A percentile compares a stretch with the other conserved stretches of the same genome.
These are phyloP conservation scores for Boletus smithii DNA, from an alignment of 1,284 basidiomycete species.

Conservation along the genomic window DNA sequence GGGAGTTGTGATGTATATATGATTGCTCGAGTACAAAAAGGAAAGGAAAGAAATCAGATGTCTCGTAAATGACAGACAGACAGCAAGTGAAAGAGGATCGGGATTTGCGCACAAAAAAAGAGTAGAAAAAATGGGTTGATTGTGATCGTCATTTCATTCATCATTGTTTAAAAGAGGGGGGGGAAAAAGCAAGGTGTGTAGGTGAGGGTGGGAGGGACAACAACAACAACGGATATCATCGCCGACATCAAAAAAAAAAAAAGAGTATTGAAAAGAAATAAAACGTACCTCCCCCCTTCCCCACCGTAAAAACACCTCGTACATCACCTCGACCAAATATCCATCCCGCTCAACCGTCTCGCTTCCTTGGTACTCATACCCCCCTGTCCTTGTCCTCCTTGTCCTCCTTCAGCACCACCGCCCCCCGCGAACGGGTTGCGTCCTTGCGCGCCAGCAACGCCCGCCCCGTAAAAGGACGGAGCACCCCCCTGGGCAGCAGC, in stretches of 20 bases:
- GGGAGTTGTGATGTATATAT: no score
- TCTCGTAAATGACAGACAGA: no score
- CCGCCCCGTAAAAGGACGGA: slow-evolving; percentile 66
- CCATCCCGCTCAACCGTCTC: slow-evolving; percentile 66
- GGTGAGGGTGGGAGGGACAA: no score
- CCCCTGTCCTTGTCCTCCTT: slow-evolving; percentile 23
- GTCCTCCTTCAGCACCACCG: slow-evolving; percentile 20
- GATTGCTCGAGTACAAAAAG: no score
- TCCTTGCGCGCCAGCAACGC: slow-evolving; percentile 48
- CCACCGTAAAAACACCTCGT: no score
- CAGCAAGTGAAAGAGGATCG: no score
- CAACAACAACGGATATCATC: no score
- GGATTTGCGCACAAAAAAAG: no score
- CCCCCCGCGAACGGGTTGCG: slow-evolving; percentile 56
- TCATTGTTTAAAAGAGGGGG: background rate
- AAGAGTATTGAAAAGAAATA: background rate
- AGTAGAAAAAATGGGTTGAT: no score
- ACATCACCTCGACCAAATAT: slow-evolving; percentile 69
- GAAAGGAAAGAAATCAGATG: no score
- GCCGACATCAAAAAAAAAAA: no score
- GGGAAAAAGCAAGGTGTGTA: no score
- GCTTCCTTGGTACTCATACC: slow-evolving; percentile 50
- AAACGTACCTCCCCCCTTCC: background rate
- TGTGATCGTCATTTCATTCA: slow-evolving; percentile 11
- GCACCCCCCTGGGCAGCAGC: slow-evolving; percentile 17